phyloP scores from a whole-genome alignment of 2,329 filamentous ascomycete species.

The Trichoderma cornu-damae region DNA sequence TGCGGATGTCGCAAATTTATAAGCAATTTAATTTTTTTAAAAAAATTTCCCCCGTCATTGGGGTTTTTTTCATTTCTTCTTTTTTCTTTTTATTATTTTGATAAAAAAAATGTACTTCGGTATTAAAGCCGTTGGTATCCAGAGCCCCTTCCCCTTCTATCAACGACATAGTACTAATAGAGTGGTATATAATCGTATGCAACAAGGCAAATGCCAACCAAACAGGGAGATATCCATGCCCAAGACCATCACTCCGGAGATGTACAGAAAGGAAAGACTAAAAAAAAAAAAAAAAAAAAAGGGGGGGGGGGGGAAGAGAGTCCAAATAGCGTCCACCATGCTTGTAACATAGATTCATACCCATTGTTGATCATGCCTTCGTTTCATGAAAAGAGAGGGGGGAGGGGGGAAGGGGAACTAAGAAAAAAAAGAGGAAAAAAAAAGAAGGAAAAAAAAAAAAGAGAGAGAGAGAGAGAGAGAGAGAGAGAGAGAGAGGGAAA shows the following conservation, averaged over 20 bases:
- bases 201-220: background rate
- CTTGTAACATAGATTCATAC: conserved; percentile 15
- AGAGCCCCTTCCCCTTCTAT: background rate
- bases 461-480: too few species aligned
- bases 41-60: too few species aligned
- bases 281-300: background rate
- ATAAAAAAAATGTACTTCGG: background rate
- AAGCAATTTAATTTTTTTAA: too few species aligned
- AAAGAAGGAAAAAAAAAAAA: background rate
- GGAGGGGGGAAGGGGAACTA: background rate
- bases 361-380: conserved; percentile 13
- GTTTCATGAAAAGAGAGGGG: background rate
- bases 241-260: background rate
- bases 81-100: background rate
- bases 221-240: conserved; percentile 7
- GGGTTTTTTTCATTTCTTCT: background rate
- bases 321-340: conserved; percentile 10
- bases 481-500: background rate
- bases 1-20: background rate
- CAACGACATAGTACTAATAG: background rate
- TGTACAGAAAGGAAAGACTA: background rate
- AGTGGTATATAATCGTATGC: conserved; percentile 6
- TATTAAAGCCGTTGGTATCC: background rate
- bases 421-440: too few species aligned
- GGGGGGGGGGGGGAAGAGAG: background rate